A percentile compares a stretch with the other conserved stretches of the same genome.
Conservation (phyloP, 768 basidiomycete genomes). For the Rubroboletus pulcherrimus region DNA sequence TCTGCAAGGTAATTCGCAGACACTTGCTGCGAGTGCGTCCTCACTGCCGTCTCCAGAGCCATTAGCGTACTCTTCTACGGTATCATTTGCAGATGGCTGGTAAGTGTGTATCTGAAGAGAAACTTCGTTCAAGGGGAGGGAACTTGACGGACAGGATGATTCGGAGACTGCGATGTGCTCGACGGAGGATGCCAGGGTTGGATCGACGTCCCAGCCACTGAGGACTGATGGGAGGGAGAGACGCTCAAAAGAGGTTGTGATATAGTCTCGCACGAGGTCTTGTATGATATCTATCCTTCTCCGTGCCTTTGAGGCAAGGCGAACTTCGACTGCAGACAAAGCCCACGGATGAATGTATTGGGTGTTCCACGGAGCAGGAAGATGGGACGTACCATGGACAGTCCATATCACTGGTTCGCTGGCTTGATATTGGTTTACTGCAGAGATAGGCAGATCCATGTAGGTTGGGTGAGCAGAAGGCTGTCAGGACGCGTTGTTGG, state of each 20-base stretch:
- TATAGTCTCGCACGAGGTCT: slow-evolving; percentile 54
- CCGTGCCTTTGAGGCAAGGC: slow-evolving; percentile 63
- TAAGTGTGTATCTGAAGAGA: slow-evolving; percentile 84
- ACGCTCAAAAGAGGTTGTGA: slow-evolving; percentile 55
- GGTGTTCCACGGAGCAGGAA: background rate
- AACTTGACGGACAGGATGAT: slow-evolving; percentile 54
- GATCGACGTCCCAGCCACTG: slow-evolving; percentile 75
- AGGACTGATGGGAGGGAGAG: slow-evolving; percentile 69
- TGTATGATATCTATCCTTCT: slow-evolving; percentile 75
- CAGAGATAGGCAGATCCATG: slow-evolving; percentile 10
- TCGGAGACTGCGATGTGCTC: slow-evolving; percentile 75
- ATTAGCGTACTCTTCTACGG: slow-evolving; percentile 71
- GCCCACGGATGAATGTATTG: background rate
- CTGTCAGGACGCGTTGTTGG: slow-evolving; percentile 13
- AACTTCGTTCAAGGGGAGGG: slow-evolving; percentile 55
- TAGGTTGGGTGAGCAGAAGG: background rate
- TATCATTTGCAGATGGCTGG: slow-evolving; percentile 65
- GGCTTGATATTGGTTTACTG: background rate
- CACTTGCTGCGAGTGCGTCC: slow-evolving; percentile 81
- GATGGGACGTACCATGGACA: slow-evolving; percentile 52
- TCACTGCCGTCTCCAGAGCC: slow-evolving; percentile 53
- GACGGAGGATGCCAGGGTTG: slow-evolving; percentile 67
- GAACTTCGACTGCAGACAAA: slow-evolving; percentile 68
- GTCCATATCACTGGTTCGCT: slow-evolving; percentile 46
- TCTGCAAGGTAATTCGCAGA: slow-evolving; percentile 82